These are phyloP conservation scores for Cytospora schulzeri DNA, from an alignment of 2,329 filamentous ascomycete species.

Conservation along the genomic window DNA sequence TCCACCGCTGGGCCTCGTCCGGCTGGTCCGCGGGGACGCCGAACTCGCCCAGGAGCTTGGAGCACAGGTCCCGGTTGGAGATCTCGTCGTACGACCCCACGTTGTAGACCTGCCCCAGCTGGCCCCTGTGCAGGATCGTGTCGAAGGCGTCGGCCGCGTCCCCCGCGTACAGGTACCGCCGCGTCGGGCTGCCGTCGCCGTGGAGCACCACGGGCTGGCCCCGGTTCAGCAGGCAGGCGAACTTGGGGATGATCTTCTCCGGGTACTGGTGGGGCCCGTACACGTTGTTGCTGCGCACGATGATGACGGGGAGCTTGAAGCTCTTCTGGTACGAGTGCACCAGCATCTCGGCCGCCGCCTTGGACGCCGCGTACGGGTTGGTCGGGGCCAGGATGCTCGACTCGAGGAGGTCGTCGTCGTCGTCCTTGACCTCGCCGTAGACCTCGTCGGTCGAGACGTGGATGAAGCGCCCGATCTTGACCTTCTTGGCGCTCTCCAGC, in stretches of 20 bases:
- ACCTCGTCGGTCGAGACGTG: conserved; percentile 86
- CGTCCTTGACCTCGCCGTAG: conserved; percentile 76
- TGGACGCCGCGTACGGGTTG: conserved; percentile 80
- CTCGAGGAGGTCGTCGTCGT: conserved; percentile 71
- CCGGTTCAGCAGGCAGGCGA: conserved; percentile 71
- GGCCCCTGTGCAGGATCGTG: conserved; percentile 78
- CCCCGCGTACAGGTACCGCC: conserved; percentile 76
- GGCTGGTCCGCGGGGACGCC: conserved; percentile 53
- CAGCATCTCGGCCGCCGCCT: conserved; percentile 81
- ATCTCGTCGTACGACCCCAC: conserved; percentile 78
- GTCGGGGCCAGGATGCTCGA: conserved; percentile 75
- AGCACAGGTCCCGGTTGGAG: conserved; percentile 71
- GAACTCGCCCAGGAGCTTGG: conserved; percentile 65
- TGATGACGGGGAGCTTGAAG: conserved; percentile 78
- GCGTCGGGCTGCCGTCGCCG: conserved; percentile 73
- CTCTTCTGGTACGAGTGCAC: conserved; percentile 86
- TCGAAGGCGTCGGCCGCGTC: conserved; percentile 83
- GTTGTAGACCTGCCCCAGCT: conserved; percentile 78
- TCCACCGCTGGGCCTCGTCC: conserved; percentile 62
- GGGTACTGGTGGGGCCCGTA: conserved; percentile 85
- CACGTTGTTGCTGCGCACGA: conserved; percentile 82
- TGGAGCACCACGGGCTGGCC: conserved; percentile 70
- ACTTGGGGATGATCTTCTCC: conserved; percentile 85
- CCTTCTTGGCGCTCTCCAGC: conserved; percentile 73
- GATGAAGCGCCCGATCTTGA: conserved; percentile 72